These are phyloP conservation scores for Backusella mclennaniae DNA, from an alignment of 192 early-diverging fungal genomes.

Conservation along the genomic window DNA sequence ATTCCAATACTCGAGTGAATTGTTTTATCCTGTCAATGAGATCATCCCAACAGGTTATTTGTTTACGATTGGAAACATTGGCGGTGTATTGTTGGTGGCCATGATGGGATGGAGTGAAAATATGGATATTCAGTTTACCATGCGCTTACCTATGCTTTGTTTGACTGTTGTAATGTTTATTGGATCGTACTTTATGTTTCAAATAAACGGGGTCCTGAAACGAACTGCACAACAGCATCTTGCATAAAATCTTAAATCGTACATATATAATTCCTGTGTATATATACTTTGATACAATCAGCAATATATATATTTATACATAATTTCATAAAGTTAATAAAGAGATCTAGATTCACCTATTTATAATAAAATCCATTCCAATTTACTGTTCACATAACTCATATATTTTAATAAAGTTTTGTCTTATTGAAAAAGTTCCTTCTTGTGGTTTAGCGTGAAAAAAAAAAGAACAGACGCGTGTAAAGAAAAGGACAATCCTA, in stretches of 20 bases:
- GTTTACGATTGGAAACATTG: constrained; percentile 34
- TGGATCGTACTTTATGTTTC: constrained; percentile 12
- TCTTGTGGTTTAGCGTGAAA: not conserved
- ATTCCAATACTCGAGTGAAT: constrained; percentile 42
- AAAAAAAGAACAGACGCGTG: not conserved
- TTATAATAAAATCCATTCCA: not conserved
- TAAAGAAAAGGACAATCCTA: not conserved
- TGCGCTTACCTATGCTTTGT: constrained; percentile 33
- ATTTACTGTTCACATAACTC: too few relatives aligned
- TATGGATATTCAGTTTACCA: constrained; percentile 24
- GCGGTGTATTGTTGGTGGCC: constrained; percentile 32
- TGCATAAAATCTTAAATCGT: constrained; percentile 6
- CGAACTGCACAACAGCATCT: constrained; percentile 14
- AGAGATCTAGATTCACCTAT: not conserved
- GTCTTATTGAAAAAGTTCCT: not conserved
- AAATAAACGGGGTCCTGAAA: constrained; percentile 24
- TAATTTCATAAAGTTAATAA: not conserved
- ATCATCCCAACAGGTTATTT: constrained; percentile 42
- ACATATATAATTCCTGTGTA: not conserved
- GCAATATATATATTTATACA: not conserved
- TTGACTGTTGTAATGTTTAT: constrained; percentile 15
- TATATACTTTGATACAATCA: not conserved
- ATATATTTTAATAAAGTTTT: not conserved
- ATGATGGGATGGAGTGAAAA: constrained; percentile 41
- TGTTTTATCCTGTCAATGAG: constrained; percentile 39